phyloP scores from a whole-genome alignment of 2,329 filamentous ascomycete species.

The Aspergillus felis region DNA sequence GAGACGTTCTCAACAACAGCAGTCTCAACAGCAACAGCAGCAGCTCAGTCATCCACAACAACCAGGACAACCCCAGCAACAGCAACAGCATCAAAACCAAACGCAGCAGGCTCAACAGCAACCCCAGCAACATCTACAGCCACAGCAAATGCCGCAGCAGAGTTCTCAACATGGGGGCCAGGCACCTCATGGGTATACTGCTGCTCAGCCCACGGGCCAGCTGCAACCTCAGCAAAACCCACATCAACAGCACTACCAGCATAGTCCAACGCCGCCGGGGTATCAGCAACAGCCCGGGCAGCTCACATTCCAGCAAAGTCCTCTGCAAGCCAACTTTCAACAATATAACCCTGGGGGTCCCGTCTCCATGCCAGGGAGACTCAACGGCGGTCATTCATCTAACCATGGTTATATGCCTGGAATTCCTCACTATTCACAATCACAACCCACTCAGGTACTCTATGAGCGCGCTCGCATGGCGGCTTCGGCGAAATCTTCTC shows the following conservation, averaged over 20 bases:
- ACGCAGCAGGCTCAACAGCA: constrained; percentile 22
- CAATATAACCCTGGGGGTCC: constrained; percentile 37
- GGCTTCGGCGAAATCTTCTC: constrained; percentile 53
- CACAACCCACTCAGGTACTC: constrained; percentile 52
- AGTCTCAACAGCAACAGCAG: constrained; percentile 22
- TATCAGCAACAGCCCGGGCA: constrained; percentile 31
- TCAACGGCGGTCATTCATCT: constrained; percentile 28
- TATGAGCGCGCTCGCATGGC: constrained; percentile 56
- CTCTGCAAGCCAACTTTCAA: constrained; percentile 39
- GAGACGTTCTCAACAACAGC: constrained; percentile 33
- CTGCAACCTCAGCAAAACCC: constrained; percentile 16
- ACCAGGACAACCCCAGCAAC: constrained; percentile 15
- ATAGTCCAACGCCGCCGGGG: constrained; percentile 33
- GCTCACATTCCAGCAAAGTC: constrained; percentile 38
- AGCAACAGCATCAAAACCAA: constrained; percentile 13
- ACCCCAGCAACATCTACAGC: constrained; percentile 16
- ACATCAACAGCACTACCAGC: constrained; percentile 30
- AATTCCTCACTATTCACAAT: constrained; percentile 45
- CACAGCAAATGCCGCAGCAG: constrained; percentile 19
- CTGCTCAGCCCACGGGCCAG: constrained; percentile 28
- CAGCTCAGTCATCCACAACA: constrained; percentile 9
- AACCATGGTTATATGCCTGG: constrained; percentile 45
- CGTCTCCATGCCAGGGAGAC: constrained; percentile 25
- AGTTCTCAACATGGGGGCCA: constrained; percentile 26
- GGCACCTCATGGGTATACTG: constrained; percentile 32